Conservation (phyloP, 257 asterid species). For the Nicotiana noctiflora region DNA sequence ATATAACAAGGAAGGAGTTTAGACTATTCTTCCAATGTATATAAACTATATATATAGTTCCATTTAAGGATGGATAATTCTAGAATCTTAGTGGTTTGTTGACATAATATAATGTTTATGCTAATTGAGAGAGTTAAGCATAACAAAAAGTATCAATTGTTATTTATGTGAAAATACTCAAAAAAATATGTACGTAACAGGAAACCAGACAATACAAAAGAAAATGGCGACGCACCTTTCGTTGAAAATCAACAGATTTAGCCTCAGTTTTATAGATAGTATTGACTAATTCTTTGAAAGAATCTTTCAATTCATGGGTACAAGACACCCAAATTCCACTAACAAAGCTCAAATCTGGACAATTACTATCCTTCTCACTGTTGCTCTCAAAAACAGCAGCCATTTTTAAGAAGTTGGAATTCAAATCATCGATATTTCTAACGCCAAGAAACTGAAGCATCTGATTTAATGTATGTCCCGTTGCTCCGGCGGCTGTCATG, state of each 20-base stretch:
- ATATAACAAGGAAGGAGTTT: too few species aligned
- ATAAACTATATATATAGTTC: too few species aligned
- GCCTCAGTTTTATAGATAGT: neutral
- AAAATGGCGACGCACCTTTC: neutral
- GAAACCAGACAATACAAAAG: too few species aligned
- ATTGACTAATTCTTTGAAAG: neutral
- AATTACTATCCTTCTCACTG: too few species aligned
- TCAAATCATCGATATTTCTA: conserved; percentile 21
- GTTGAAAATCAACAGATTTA: neutral
- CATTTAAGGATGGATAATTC: too few species aligned
- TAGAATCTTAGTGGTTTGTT: too few species aligned
- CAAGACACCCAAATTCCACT: neutral
- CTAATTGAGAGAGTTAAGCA: too few species aligned
- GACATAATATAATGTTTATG: too few species aligned
- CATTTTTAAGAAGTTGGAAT: neutral
- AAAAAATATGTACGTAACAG: too few species aligned
- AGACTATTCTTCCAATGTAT: too few species aligned
- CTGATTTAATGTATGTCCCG: conserved; percentile 36
- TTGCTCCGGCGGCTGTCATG: conserved; percentile 42
- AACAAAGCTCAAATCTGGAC: neutral
- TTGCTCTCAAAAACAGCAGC: neutral
- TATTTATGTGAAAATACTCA: too few species aligned
- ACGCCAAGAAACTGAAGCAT: conserved; percentile 30
- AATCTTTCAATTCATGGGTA: neutral
- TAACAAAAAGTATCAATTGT: too few species aligned